These are phyloP conservation scores for Barbarea vulgaris DNA, from an alignment of 345 rosid species.

Conservation along the genomic window DNA sequence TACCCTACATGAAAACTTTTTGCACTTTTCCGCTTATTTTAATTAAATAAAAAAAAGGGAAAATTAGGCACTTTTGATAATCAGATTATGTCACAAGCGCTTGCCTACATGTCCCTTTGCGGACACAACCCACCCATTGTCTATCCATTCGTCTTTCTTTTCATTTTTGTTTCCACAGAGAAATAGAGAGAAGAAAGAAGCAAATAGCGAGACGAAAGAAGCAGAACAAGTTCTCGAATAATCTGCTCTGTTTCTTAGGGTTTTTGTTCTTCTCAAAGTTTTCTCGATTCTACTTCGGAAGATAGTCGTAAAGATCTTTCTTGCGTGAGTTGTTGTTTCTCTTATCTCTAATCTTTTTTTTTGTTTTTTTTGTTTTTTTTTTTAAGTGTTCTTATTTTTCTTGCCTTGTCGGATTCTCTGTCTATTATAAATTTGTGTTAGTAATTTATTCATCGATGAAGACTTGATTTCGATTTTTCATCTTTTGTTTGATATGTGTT, in stretches of 20 bases:
- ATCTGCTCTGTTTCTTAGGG: conserved; percentile 28
- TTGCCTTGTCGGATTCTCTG: neutral
- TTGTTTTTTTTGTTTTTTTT: neutral
- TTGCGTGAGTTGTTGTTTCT: conserved; percentile 41
- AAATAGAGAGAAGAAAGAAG: conserved; percentile 14
- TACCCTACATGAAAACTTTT: conserved; percentile 29
- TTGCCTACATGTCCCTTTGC: conserved; percentile 40
- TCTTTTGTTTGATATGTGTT: neutral
- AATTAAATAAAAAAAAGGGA: neutral
- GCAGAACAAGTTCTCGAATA: neutral
- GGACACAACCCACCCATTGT: conserved; percentile 56
- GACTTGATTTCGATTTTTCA: neutral
- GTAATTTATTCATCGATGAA: neutral
- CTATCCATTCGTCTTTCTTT: conserved; percentile 45
- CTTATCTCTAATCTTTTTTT: neutral
- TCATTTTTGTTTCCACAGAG: neutral
- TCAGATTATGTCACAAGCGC: conserved; percentile 55
- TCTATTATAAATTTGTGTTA: neutral
- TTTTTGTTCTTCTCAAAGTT: conserved; percentile 4
- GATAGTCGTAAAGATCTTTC: conserved; percentile 27
- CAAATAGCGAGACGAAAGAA: too few species aligned
- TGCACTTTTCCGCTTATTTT: conserved; percentile 17
- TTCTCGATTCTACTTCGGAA: conserved; percentile 11
- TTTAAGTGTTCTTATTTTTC: neutral
- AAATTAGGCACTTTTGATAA: conserved; percentile 49